Evolutionary conservation across 208 protist species (phyloP).

Genomic region (Tetramitus jugosus): DNA sequence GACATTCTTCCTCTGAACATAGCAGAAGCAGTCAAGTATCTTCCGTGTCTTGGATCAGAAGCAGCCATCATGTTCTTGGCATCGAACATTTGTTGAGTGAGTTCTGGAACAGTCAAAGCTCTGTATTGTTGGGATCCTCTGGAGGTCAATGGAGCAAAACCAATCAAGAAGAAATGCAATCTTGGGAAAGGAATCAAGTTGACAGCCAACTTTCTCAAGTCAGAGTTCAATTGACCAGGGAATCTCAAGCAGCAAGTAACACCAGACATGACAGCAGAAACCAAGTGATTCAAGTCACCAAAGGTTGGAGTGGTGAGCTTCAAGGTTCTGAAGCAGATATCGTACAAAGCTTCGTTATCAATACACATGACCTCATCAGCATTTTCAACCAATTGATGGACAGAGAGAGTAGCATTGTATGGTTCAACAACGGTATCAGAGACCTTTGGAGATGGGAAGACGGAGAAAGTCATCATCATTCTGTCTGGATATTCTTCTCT

Average conservation of each 20-base stretch:
- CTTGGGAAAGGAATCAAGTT: slow-evolving; percentile 92
- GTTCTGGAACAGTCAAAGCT: slow-evolving; percentile 68
- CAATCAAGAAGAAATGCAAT: slow-evolving; percentile 95
- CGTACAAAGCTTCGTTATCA: slow-evolving; percentile 96
- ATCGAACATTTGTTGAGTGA: slow-evolving; percentile 91
- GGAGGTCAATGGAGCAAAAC: slow-evolving; percentile 86
- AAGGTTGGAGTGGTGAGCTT: slow-evolving; percentile 93
- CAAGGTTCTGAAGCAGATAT: slow-evolving; percentile 95
- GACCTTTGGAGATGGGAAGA: slow-evolving; percentile 96
- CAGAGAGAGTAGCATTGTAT: slow-evolving; percentile 92
- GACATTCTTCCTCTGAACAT: slow-evolving; percentile 80
- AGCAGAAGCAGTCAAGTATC: slow-evolving; percentile 37
- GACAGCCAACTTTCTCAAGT: slow-evolving; percentile 85
- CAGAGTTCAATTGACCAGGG: slow-evolving; percentile 81
- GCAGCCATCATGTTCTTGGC: slow-evolving; percentile 92
- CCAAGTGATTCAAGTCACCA: slow-evolving; percentile 90
- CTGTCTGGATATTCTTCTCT: slow-evolving; percentile 95
- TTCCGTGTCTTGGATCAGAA: slow-evolving; percentile 73
- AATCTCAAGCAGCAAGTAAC: slow-evolving; percentile 86
- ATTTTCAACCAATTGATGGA: slow-evolving; percentile 95
- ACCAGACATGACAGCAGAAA: slow-evolving; percentile 78
- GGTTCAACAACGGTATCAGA: slow-evolving; percentile 94
- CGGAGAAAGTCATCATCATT: slow-evolving; percentile 96
- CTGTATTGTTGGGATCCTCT: slow-evolving; percentile 58
- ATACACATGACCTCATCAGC: slow-evolving; percentile 92